Conservation (phyloP, 805 yeast genomes). For the Pichia gijzeniarum region DNA sequence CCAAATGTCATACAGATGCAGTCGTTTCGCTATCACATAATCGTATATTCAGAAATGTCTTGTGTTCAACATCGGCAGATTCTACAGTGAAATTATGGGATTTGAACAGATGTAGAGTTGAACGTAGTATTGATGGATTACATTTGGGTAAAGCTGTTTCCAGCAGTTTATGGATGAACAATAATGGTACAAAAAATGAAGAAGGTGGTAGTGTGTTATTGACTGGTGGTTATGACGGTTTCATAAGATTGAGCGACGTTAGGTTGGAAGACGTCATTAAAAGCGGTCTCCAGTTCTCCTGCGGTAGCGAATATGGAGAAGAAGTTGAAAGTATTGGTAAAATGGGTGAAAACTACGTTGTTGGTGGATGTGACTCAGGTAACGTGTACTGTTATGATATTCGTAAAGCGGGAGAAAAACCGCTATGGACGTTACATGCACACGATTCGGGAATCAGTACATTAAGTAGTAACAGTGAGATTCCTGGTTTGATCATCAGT, state of each 20-base stretch:
- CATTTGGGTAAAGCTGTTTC: slow-evolving; percentile 83
- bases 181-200: slow-evolving; percentile 15
- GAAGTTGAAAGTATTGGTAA: slow-evolving; percentile 82
- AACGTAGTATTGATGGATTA: slow-evolving; percentile 60
- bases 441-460: slow-evolving; percentile 92
- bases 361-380: slow-evolving; percentile 89
- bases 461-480: slow-evolving; percentile 57
- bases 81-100: slow-evolving; percentile 96
- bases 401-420: slow-evolving; percentile 43
- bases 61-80: slow-evolving; percentile 95
- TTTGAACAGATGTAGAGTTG: slow-evolving; percentile 65
- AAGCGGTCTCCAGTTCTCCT: slow-evolving; percentile 59
- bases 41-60: slow-evolving; percentile 68
- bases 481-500: slow-evolving; percentile 73
- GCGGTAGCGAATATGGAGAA: slow-evolving; percentile 43
- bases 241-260: slow-evolving; percentile 76
- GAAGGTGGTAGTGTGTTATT: slow-evolving; percentile 60
- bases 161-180: slow-evolving; percentile 77
- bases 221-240: slow-evolving; percentile 92
- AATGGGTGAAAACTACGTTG: slow-evolving; percentile 45
- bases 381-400: slow-evolving; percentile 84
- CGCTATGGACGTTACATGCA: slow-evolving; percentile 94
- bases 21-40: slow-evolving; percentile 84
- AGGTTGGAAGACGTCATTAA: slow-evolving; percentile 57
- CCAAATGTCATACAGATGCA: slow-evolving; percentile 84